Evolutionary conservation across 2,329 filamentous ascomycete species (phyloP), one percentile per base, ranked within the genome.

Genomic region (Didymella segeticola): DNA sequence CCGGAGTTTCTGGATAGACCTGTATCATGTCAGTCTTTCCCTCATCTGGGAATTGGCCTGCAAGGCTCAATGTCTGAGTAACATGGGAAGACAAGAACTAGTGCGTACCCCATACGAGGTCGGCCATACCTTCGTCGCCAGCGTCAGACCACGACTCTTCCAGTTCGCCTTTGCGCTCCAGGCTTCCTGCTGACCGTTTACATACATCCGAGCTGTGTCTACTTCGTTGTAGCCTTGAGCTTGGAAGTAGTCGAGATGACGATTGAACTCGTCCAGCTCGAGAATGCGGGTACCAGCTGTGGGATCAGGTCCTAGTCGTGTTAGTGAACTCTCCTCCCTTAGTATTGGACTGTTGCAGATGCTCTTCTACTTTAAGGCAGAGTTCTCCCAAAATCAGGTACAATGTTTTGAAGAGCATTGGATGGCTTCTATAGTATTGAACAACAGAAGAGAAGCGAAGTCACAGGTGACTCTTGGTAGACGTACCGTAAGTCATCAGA

Each of bases 71-170:
- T n/a, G n/a, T n/a, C n/a, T n/a, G n/a, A n/a, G n/a, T n/a, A n/a
- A n/a, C n/a, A n/a, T n/a, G n/a, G n/a, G 23, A 60, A 45, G 59
- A 83, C 80, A 4, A 89, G 81, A 8, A 88, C 89, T 73, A 92
- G 89, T 15, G 92, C 80, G 70, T 92, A 92, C 71, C 89, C 88
- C 57, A 91, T 90, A 58, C 25, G 25, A 27, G 25, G 25, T 93
- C 84, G 8, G 58, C 67, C 92, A 93, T 70, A 77, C 80, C 71
- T 96, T 95, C n/a, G 91, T 95, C 14, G 90, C 91, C 50, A 93
- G 70, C 1, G 82, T 87, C 39, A 95, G 75, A 0, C 89, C 89
- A 26, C 89, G 85, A 51, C 90, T 84, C 70, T 90, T 88, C 89
- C 89, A 96, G 43, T 81, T 81, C 5, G 88, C 85, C 62, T 89